Percentiles rank a stretch among this genome's conserved stretches.
Evolutionary conservation across 2,329 filamentous ascomycete species (phyloP).

Genomic region (Aspergillus quadrilineatus): DNA sequence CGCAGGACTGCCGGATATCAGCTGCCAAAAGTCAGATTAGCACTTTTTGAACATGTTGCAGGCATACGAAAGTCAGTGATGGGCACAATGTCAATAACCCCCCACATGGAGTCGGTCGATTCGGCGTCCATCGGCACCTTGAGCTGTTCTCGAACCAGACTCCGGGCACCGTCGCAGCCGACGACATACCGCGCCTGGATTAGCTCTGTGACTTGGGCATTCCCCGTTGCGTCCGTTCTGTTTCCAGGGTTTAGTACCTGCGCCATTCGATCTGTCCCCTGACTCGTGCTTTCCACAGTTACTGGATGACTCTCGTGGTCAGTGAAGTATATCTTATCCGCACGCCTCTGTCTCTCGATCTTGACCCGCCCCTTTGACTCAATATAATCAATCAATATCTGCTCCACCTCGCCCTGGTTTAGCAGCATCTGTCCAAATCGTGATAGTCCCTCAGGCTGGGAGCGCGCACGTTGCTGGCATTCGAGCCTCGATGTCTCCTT

Average conservation of each 20-base stretch:
- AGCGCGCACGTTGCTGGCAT: conserved; percentile 4
- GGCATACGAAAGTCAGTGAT: conserved; percentile 39
- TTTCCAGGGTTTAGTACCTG: neutral
- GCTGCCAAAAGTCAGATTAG: conserved; percentile 10
- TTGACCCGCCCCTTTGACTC: neutral
- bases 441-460: conserved; percentile 4
- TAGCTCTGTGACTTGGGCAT: conserved; percentile 18
- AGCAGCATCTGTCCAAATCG: conserved; percentile 15
- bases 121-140: conserved; percentile 59
- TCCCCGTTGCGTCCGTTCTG: neutral
- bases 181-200: conserved; percentile 64
- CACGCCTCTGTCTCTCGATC: conserved; percentile 11
- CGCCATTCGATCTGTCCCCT: neutral
- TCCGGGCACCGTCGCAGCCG: conserved; percentile 68
- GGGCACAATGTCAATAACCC: conserved; percentile 53
- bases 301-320: conserved; percentile 3
- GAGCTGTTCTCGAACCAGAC: conserved; percentile 61
- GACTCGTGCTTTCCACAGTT: neutral
- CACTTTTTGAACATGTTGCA: neutral
- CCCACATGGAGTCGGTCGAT: conserved; percentile 48
- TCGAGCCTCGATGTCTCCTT: conserved; percentile 8
- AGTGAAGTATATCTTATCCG: conserved; percentile 6
- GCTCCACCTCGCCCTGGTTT: conserved; percentile 18
- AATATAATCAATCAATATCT: conserved; percentile 15
- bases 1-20: conserved; percentile 20